Evolutionary conservation across 495 filamentous ascomycete species (phyloP).

Genomic region (Penicillium diatomitis): DNA sequence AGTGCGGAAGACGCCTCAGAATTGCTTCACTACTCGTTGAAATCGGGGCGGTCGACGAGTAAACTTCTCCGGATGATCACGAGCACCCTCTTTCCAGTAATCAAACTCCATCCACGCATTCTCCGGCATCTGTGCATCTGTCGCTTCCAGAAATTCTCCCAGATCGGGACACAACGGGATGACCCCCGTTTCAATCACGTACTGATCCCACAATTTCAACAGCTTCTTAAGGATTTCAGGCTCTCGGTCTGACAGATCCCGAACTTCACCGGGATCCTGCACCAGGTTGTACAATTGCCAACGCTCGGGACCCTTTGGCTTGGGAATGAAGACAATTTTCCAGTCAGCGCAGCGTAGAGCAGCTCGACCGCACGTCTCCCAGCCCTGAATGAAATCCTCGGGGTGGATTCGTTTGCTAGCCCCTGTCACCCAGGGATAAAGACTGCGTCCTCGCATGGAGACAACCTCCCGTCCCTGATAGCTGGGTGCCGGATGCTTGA

Average conservation of each 20-base stretch:
- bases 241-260: constrained; percentile 48
- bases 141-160: constrained; percentile 42
- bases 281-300: constrained; percentile 42
- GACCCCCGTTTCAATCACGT: constrained; percentile 53
- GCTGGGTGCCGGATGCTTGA: constrained; percentile 46
- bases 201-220: constrained; percentile 48
- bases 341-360: constrained; percentile 39
- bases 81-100: constrained; percentile 56
- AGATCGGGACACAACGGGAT: constrained; percentile 36
- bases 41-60: constrained; percentile 42
- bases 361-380: constrained; percentile 38
- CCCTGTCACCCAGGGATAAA: constrained; percentile 34
- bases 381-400: constrained; percentile 39
- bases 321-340: constrained; percentile 43
- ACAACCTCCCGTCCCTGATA: constrained; percentile 51
- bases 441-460: constrained; percentile 46
- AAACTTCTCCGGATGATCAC: constrained; percentile 48
- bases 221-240: constrained; percentile 43
- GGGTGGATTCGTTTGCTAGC: constrained; percentile 31
- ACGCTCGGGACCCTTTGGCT: constrained; percentile 37
- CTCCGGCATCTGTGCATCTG: constrained; percentile 58
- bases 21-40: constrained; percentile 41
- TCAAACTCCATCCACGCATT: constrained; percentile 63
- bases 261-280: constrained; percentile 43
- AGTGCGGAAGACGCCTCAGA: constrained; percentile 10